Evolutionary conservation across 371 early-diverging fungal genomes (phyloP), one percentile per base, ranked within the genome.

Genomic region (Mortierella polycephala): DNA sequence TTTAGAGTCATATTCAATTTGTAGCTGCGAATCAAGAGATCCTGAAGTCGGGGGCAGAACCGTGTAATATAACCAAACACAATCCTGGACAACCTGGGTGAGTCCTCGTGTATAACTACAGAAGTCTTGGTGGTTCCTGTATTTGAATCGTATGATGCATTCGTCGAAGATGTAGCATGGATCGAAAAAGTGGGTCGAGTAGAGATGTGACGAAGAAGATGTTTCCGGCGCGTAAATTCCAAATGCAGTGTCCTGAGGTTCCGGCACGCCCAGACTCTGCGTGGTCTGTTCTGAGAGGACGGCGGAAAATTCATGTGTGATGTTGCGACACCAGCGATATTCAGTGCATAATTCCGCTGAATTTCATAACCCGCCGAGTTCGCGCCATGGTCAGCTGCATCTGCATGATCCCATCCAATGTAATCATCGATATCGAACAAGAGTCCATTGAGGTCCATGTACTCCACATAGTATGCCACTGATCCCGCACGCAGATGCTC

Each of bases 191-290:
- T 18, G 16, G 57, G 56, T 20, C 65, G 56, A 37, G 1, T 44
- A 13, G 52, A 30, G 53, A 44, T 54, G 21, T 42, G 20, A n/a
- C 41, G 61, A 13, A 49, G 18, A 12, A 50, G n/a, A 8, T 59
- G 64, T 14, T 47, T 40, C 10, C 58, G 65, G 7, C 71, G 61
- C 8, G 61, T 57, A n/a, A 73, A 57, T 39, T 73, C 67, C 13
- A 74, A 51, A 12, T 69, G 69, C 37, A 74, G 52, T 0, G 68
- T 68, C 57, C 69, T 74, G 2, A 74, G 57, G 16, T 69, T 69
- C 5, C 65, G 64, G 47, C 74, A 74, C 6, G 65, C 69, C 65
- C 74, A 74, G 1, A 74, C 63, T 16, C 37, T 71, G 16, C n/a
- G 51, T 5, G 46, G 16, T 18, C 30, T 40, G 30, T 30, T 30